Conservation (phyloP, 805 yeast genomes). For the Millerozyma miso region DNA sequence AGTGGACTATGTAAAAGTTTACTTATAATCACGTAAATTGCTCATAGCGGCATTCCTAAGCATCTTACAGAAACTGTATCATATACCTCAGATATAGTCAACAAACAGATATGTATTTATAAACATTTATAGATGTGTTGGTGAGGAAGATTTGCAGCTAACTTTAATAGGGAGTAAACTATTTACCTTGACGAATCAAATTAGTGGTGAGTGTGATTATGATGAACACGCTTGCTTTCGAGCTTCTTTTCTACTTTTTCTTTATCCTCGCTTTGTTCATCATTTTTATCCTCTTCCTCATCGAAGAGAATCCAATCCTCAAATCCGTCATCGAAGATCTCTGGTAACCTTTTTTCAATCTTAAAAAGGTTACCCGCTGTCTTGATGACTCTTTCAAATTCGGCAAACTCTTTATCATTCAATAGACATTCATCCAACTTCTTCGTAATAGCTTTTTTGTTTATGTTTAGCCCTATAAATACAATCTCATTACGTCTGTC, state of each 20-base stretch:
- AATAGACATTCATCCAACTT: constrained; percentile 36
- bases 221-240: neutral
- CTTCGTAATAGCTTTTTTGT: constrained; percentile 21
- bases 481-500: constrained; percentile 45
- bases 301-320: constrained; percentile 34
- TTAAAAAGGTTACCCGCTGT: constrained; percentile 23
- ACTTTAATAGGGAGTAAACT: too few relatives aligned
- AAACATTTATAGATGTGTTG: too few relatives aligned
- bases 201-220: neutral
- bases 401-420: constrained; percentile 32
- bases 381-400: constrained; percentile 22
- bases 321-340: constrained; percentile 37
- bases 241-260: neutral
- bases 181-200: too few relatives aligned
- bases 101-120: too few relatives aligned
- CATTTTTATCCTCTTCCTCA: neutral
- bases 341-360: constrained; percentile 26
- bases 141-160: too few relatives aligned
- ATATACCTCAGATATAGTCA: too few relatives aligned
- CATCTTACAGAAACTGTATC: too few relatives aligned
- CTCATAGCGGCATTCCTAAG: too few relatives aligned
- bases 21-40: too few relatives aligned
- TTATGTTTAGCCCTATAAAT: constrained; percentile 37
- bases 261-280: neutral
- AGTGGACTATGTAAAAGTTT: too few relatives aligned